Base-by-base conservation (phyloP, 331 rosid genomes). In the Prunus yedoensis region DNA sequence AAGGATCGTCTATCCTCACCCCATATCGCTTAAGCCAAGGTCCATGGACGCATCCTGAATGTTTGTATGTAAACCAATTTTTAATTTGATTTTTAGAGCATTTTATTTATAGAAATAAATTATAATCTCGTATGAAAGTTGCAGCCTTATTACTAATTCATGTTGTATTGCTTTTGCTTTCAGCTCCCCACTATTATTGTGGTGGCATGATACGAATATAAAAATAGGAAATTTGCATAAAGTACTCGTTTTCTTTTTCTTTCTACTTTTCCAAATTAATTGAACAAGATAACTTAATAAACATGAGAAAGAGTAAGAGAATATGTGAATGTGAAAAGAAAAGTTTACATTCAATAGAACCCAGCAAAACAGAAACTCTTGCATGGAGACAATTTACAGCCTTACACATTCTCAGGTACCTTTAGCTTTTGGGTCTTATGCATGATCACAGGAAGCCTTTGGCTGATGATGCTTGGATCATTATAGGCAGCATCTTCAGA, bases 391-490 rank as follows among this genome's bases (percentile, higher is more conserved):
- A 79, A 76, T 82, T 76, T 79, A 87, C 88, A 84, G 41, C 79
- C 84, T 70, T 74, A 91, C 78, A 91, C 71, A 65, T 86, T 86
- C 83, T 74, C 80, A 57, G 79, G 88, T 82, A 81, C 77, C 80
- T 79, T 89, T 77, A 92, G 89, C 90, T 85, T 91, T 87, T 95
- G 91, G 66, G 89, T 80, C 84, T 72, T 83, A 11, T 80, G 96
- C 89, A 58, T 75, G 76, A 90, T 63, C 63, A 90, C 78, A 41
- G 97, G 97, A 75, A 92, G 97, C 87, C 78, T 83, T 84, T 88
- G 83, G 89, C 90, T 85, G 87, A 90, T 86, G 81, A 78, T 47
- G 78, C 89, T 80, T 58, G 99, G 99, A 87, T 95, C 99, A 69
- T 66, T 88, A 74, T 89, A 95, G 4, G 91, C 87, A 66, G 90